A percentile compares a stretch with the other conserved stretches of the same genome.
phyloP scores from a whole-genome alignment of 2,329 filamentous ascomycete species.

The Fusarium verticillioides region DNA sequence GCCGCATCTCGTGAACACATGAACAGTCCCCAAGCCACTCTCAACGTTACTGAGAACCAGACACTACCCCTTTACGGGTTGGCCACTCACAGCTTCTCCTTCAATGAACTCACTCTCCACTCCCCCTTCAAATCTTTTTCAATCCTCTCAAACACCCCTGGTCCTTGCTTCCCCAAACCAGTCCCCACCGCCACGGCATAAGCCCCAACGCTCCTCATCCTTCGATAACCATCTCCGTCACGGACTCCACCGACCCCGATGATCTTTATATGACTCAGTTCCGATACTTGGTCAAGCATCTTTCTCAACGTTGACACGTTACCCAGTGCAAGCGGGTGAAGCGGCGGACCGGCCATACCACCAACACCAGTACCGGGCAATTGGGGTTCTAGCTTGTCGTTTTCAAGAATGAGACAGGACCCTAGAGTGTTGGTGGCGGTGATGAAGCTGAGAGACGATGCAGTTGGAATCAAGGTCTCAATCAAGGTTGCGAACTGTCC shows the following conservation, averaged over 20 bases:
- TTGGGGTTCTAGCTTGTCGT: conserved; percentile 48
- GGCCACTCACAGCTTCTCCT: not conserved
- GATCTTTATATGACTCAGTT: conserved; percentile 66
- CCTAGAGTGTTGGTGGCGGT: conserved; percentile 81
- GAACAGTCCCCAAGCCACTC: not conserved
- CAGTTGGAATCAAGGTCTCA: conserved; percentile 56
- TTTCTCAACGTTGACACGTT: conserved; percentile 76
- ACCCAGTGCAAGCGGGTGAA: conserved; percentile 79
- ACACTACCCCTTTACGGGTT: not conserved
- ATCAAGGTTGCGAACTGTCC: conserved; percentile 71
- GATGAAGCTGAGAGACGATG: conserved; percentile 67
- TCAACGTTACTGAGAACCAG: not conserved
- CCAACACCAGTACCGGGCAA: conserved; percentile 70
- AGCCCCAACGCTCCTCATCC: conserved; percentile 76
- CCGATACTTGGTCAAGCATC: conserved; percentile 63
- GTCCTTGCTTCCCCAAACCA: conserved; percentile 71
- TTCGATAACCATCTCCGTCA: conserved; percentile 68
- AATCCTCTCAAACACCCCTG: conserved; percentile 72
- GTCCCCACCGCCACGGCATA: conserved; percentile 75
- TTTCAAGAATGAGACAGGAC: conserved; percentile 68
- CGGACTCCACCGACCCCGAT: conserved; percentile 80
- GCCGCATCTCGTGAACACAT: not conserved
- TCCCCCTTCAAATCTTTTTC: conserved; percentile 35
- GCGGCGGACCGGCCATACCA: conserved; percentile 75
- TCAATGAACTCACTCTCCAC: conserved; percentile 22